Evolutionary conservation across 1,284 basidiomycete genomes (phyloP).

Genomic region (Tilletia indica): DNA sequence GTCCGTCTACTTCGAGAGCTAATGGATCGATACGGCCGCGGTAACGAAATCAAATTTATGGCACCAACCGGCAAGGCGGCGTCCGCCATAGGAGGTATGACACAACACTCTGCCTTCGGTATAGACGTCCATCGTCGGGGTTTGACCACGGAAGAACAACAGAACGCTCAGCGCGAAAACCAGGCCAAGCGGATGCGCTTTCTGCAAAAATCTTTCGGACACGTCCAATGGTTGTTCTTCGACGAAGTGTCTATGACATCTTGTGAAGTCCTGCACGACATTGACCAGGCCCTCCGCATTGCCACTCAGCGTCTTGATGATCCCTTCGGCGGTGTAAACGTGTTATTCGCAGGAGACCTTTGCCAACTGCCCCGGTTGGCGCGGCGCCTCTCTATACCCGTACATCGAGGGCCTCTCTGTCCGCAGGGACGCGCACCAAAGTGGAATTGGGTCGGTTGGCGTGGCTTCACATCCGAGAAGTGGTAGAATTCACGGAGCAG

Average conservation of each 20-base stretch:
- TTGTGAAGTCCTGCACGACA: background rate
- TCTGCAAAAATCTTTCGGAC: background rate
- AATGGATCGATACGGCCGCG: background rate
- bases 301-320: background rate
- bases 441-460: background rate
- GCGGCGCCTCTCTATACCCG: background rate
- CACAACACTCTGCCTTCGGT: background rate
- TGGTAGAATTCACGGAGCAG: background rate
- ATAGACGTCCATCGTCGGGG: background rate
- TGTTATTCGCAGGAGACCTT: background rate
- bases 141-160: background rate
- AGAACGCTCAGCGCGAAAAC: background rate
- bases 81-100: background rate
- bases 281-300: background rate
- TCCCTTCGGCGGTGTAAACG: background rate
- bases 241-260: too few species aligned
- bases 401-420: too few species aligned
- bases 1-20: background rate
- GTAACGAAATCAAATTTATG: background rate
- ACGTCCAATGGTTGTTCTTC: background rate
- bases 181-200: background rate
- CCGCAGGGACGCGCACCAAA: background rate
- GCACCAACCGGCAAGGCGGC: slow-evolving; percentile 4
- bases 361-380: background rate
- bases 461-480: background rate